Evolutionary conservation across 768 basidiomycete species (phyloP), one percentile per base, ranked within the genome.

Genomic region (Symmetrospora coprosmae): DNA sequence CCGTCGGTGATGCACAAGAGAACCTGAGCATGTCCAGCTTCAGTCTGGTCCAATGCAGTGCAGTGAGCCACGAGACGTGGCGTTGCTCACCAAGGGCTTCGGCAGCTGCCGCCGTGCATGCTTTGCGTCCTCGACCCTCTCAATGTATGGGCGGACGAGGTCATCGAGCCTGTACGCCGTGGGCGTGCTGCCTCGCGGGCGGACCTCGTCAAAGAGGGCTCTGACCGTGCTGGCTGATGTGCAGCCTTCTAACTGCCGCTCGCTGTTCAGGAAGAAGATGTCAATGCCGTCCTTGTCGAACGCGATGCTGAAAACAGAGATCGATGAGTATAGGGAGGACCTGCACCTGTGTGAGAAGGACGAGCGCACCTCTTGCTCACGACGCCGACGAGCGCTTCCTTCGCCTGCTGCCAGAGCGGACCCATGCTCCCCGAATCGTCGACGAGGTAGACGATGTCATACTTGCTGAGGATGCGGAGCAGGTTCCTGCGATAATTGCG

Each of bases 121-220:
- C 31, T 59, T 59, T 5, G 55, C 55, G 30, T 59, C 55, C 51
- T 59, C 55, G 39, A 48, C 25, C 25, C 19, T 19, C 6, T 59
- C 55, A 43, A 59, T 21, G 27, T 59, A 59, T 16, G 55, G 55
- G 7, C 55, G 46, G 6, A 59, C 21, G 47, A 59, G 6, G 14
- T 59, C 55, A 25, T 59, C 55, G 7, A 59, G n/a, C 14, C 55
- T 6, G 14, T 60, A 16, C 8, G 21, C 47, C 14, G 55, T 59
- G 11, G 55, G 55, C n/a, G 55, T 59, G 47, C 21, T 25, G 7
- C 55, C 55, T 13, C 28, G n/a, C 11, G 55, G 55, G 21, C 28
- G n/a, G 45, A 59, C 55, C n/a, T 27, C 17, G n/a, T 51, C 30
- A 30, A 59, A 59, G 9, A 59, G 55, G 9, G 6, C 7, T 39